Conservation (phyloP, 2,329 filamentous ascomycete species). For the Cercospora brassicicola region DNA sequence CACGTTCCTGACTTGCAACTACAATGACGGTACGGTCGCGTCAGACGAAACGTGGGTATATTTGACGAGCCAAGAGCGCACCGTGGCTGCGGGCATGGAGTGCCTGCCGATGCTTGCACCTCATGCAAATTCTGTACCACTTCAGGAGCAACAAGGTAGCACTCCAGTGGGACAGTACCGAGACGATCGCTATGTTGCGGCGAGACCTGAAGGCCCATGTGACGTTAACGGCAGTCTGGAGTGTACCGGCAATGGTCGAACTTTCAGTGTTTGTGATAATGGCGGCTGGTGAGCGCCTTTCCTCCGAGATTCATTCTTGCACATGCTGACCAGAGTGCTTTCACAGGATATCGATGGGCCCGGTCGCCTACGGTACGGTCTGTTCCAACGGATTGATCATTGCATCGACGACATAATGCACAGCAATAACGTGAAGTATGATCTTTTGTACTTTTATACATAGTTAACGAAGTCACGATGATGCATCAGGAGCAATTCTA, state of each 20-base stretch:
- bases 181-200: slow-evolving; percentile 38
- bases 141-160: slow-evolving; percentile 33
- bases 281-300: slow-evolving; percentile 31
- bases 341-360: slow-evolving; percentile 35
- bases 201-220: slow-evolving; percentile 35
- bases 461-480: background rate
- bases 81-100: slow-evolving; percentile 40
- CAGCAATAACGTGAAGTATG: background rate
- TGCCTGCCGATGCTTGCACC: slow-evolving; percentile 39
- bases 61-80: slow-evolving; percentile 28
- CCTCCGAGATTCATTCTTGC: background rate
- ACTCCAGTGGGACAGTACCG: slow-evolving; percentile 33
- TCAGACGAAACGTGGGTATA: slow-evolving; percentile 36
- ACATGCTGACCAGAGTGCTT: background rate
- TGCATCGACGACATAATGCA: background rate
- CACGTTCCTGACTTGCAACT: slow-evolving; percentile 42
- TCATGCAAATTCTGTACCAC: slow-evolving; percentile 23
- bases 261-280: slow-evolving; percentile 38
- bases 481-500: background rate
- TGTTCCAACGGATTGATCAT: slow-evolving; percentile 28
- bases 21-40: slow-evolving; percentile 28
- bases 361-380: slow-evolving; percentile 34
- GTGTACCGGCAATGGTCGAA: slow-evolving; percentile 32
- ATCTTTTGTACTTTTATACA: background rate
- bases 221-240: slow-evolving; percentile 29